Evolutionary conservation across 805 yeast species (phyloP), one percentile per base, ranked within the genome.

Genomic region (Komagataella phaffii): DNA sequence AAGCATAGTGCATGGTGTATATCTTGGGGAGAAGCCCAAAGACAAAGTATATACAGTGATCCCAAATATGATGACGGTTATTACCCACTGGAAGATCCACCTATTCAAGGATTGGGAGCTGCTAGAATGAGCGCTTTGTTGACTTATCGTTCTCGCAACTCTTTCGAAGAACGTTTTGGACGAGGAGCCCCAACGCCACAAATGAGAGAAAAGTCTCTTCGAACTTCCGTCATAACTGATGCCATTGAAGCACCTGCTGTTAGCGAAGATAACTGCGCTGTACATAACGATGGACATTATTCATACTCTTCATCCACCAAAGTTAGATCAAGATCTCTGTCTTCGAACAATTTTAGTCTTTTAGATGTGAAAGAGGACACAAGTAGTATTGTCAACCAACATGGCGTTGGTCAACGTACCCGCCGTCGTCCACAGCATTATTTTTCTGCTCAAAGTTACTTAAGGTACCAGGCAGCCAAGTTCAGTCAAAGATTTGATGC

Each of bases 1-100:
- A 75, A 95, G 61, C 95, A 90, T 47, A 85, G 95, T 2, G 99
- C 99, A 0, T 93, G 99, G 99, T 93, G 98, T 58, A 93, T 93
- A 45, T 87, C 96, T 3, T 93, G 99, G 99, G 91, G 95, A 51
- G 99, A 93, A 63, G 95, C 99, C 1, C 99, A 93, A 68, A 77
- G 99, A 59, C 99, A 93, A 64, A 82, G 96, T 56, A 88, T 93
- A 24, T 93, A 90, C 67, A 84, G 96, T 10, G 99, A 93, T 64
- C 98, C 98, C 7, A 85, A 85, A 62, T 93, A 89, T 64, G 74
- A 78, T 52, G 96, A 90, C 61, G 99, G 99, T 1, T 89, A 87
- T 66, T 91, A 88, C 63, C 69, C 80, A 10, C 70, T 77, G 36
- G 76, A 77, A n/a, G 88, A 83, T 52, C 95, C 89, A 3, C 99